Conservation (phyloP, 2,329 filamentous ascomycete species). For the Neopestalotiopsis sp. region DNA sequence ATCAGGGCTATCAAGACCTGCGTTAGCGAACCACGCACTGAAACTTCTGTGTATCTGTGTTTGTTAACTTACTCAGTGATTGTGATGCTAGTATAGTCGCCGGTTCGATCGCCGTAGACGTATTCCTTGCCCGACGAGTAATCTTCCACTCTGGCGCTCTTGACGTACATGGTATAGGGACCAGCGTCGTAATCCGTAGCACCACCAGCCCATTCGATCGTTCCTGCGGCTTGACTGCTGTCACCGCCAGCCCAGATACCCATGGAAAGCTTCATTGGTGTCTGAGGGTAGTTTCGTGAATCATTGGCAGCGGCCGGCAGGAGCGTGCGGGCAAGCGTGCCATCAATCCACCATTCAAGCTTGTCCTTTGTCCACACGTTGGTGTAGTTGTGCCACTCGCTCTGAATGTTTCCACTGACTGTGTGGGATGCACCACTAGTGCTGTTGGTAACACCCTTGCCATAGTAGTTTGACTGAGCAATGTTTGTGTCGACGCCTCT, state of each 20-base stretch:
- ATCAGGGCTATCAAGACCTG: slow-evolving; percentile 43
- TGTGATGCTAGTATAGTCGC: slow-evolving; percentile 69
- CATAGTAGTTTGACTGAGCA: slow-evolving; percentile 79
- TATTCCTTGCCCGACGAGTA: slow-evolving; percentile 71
- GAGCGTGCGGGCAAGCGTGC: slow-evolving; percentile 68
- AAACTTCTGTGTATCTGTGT: background rate
- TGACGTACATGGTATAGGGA: slow-evolving; percentile 78
- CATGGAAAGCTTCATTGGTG: slow-evolving; percentile 73
- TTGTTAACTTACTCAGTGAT: slow-evolving; percentile 51
- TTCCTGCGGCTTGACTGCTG: slow-evolving; percentile 57
- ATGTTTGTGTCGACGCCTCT: slow-evolving; percentile 69
- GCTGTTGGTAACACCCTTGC: slow-evolving; percentile 71
- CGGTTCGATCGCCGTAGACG: slow-evolving; percentile 65
- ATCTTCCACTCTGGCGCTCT: slow-evolving; percentile 61
- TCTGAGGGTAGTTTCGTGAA: slow-evolving; percentile 74
- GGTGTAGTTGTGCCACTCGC: slow-evolving; percentile 78
- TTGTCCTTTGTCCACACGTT: slow-evolving; percentile 72
- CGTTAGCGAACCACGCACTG: background rate
- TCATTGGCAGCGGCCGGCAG: slow-evolving; percentile 64
- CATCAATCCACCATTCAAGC: slow-evolving; percentile 75
- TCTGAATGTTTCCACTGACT: slow-evolving; percentile 58
- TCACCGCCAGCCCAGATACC: slow-evolving; percentile 72
- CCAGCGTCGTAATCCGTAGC: slow-evolving; percentile 67
- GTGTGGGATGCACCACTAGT: slow-evolving; percentile 67
- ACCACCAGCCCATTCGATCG: slow-evolving; percentile 74